Percentiles rank a stretch among this genome's conserved stretches.
phyloP scores from a whole-genome alignment of 768 basidiomycete genomes.

The Strobilomyces dryophilus region DNA sequence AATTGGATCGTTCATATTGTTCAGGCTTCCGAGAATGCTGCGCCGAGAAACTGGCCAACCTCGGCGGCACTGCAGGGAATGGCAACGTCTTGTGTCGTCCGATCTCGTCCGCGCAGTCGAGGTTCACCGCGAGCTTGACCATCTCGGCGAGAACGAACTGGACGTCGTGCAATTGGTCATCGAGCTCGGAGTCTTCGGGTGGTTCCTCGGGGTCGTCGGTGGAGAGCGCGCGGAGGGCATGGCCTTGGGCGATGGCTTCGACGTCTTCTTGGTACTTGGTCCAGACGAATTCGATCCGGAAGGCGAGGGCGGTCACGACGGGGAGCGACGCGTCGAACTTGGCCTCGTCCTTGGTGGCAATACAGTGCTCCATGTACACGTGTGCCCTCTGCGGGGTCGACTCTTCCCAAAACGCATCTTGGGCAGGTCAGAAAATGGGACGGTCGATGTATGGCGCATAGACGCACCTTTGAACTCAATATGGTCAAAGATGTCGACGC shows the following conservation, averaged over 20 bases:
- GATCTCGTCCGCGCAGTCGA: slow-evolving; percentile 92
- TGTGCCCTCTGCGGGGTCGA: slow-evolving; percentile 74
- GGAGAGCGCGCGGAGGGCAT: slow-evolving; percentile 20
- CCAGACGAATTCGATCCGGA: slow-evolving; percentile 65
- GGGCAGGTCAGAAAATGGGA: not conserved
- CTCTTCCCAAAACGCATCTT: slow-evolving; percentile 68
- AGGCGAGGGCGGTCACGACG: slow-evolving; percentile 80
- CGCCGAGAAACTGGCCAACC: no score
- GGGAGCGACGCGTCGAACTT: slow-evolving; percentile 72
- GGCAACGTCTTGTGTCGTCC: slow-evolving; percentile 81
- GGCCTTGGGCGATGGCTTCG: slow-evolving; percentile 38
- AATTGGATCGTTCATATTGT: no score
- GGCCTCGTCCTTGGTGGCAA: slow-evolving; percentile 51
- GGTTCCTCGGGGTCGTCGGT: slow-evolving; percentile 34
- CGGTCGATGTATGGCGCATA: not conserved
- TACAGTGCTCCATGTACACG: slow-evolving; percentile 78
- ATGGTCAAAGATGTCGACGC: slow-evolving; percentile 60
- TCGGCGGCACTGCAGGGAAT: no score
- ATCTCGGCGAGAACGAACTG: slow-evolving; percentile 80
- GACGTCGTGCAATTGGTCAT: slow-evolving; percentile 27
- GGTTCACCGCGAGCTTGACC: slow-evolving; percentile 67
- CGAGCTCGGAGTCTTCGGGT: slow-evolving; percentile 26
- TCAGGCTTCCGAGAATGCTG: no score
- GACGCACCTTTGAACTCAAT: slow-evolving; percentile 66
- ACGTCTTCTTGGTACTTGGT: slow-evolving; percentile 53